phyloP scores from a whole-genome alignment of 106 monocot genomes.

The Phalaenopsis equestris region DNA sequence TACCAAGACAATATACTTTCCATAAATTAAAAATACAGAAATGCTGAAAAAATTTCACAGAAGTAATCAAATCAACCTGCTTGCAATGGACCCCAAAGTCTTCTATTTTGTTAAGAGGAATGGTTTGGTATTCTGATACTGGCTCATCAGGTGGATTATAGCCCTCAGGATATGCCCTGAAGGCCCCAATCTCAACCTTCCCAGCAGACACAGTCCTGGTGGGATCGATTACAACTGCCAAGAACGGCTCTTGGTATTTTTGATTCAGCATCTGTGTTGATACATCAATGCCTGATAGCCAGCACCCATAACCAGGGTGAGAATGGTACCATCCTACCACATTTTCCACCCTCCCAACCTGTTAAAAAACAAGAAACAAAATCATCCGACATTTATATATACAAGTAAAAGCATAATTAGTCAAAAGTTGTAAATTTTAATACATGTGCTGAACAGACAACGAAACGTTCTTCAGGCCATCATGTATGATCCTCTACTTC shows the following conservation, averaged over 20 bases:
- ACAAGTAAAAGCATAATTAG: background rate
- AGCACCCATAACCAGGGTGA: constrained; percentile 96
- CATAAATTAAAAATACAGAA: background rate
- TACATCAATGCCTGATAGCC: constrained; percentile 96
- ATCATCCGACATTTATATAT: background rate
- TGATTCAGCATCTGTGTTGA: constrained; percentile 97
- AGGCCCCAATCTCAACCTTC: constrained; percentile 96
- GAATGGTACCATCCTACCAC: constrained; percentile 98
- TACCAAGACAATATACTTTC: constrained; percentile 13
- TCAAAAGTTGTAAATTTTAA: background rate
- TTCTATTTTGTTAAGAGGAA: constrained; percentile 97
- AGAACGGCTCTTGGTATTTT: constrained; percentile 87
- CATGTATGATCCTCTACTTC: background rate
- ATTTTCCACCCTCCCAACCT: constrained; percentile 94
- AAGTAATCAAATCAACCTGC: constrained; percentile 31
- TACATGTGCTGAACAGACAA: background rate
- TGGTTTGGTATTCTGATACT: constrained; percentile 93
- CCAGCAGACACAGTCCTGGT: constrained; percentile 94
- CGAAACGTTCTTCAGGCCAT: background rate
- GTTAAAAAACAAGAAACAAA: background rate
- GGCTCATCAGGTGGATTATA: constrained; percentile 96
- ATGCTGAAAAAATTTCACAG: background rate
- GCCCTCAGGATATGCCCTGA: constrained; percentile 84
- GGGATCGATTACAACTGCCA: constrained; percentile 92
- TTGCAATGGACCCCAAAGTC: constrained; percentile 99